Evolutionary conservation across 768 basidiomycete genomes (phyloP), one percentile per base, ranked within the genome.

Genomic region (Lentinula guzmanii): DNA sequence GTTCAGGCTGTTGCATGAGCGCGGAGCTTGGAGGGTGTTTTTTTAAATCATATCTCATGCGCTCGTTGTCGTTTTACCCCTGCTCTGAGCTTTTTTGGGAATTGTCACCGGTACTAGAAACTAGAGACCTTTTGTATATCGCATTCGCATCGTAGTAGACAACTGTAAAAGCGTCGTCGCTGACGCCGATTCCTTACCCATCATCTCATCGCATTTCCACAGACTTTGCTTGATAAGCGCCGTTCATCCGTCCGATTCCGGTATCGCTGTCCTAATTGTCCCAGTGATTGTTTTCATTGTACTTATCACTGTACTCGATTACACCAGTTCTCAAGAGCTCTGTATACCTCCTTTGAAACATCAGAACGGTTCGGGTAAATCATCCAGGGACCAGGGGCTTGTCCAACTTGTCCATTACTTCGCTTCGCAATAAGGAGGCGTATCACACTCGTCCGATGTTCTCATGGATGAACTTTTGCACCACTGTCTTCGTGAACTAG

Each of bases 381-480:
- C 7, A 13, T 39, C 37, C 6, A 39, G 37, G 7, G 37, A 39
- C 9, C 7, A 13, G 37, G 9, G 7, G 37, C 0, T 8, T 13
- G 13, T 37, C 37, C 7, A 37, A 11, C 37, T 37, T 2, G 13
- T 18, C n/a, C n/a, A 5, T 45, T 45, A 16, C 13, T n/a, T 45
- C 18, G 16, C 54, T 53, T 4, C 34, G 28, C 9, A 41, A 33
- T 54, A n/a, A 35, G 51, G 51, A 52, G 34, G n/a, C 35, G 7
- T 24, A 43, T 7, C 2, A 18, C 42, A 28, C 28, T 28, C n/a
- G 11, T 43, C n/a, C 46, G 18, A 48, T 8, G 2, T 24, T 54
- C 8, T 5, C 16, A 93, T 95, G 89, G 93, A 95, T 70, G 88
- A 93, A 69, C 85, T 96, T 48, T 75, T 95, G 42, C 86, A 88